Evolutionary conservation across 768 basidiomycete genomes (phyloP).

Genomic region (Plicaturopsis crispa): DNA sequence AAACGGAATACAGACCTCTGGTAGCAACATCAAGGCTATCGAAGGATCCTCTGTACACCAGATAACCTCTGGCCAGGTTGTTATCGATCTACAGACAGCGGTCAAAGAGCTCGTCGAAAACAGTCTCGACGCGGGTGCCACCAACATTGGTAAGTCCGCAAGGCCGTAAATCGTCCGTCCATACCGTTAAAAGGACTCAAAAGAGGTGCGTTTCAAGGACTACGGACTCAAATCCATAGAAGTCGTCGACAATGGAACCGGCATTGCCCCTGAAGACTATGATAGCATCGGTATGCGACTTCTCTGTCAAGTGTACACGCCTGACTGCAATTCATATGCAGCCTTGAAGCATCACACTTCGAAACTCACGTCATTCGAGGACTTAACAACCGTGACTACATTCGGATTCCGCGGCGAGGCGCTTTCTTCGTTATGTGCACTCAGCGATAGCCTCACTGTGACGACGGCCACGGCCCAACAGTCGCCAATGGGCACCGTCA

Average conservation of each 20-base stretch:
- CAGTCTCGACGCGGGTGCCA: constrained; percentile 88
- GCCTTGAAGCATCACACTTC: constrained; percentile 93
- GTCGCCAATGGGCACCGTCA: constrained; percentile 69
- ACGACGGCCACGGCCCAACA: constrained; percentile 65
- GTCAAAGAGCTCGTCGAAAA: constrained; percentile 98
- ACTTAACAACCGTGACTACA: constrained; percentile 64
- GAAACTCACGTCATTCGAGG: constrained; percentile 71
- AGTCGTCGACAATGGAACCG: constrained; percentile 88
- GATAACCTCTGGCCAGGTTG: constrained; percentile 93
- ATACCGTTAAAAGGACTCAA: neutral
- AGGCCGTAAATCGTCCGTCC: neutral
- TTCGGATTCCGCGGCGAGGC: constrained; percentile 98
- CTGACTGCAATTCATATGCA: constrained; percentile 19
- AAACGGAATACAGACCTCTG: no score
- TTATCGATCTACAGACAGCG: constrained; percentile 87
- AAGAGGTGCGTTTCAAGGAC: constrained; percentile 91
- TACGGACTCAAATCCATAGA: constrained; percentile 79
- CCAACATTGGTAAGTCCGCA: constrained; percentile 59
- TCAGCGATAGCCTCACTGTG: constrained; percentile 63
- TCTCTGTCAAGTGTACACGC: neutral
- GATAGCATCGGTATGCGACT: constrained; percentile 60
- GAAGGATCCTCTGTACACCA: constrained; percentile 74
- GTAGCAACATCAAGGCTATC: no score
- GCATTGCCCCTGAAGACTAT: constrained; percentile 74
- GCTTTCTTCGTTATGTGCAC: constrained; percentile 84